Percentiles rank a stretch among this genome's conserved stretches.
These are phyloP conservation scores for Phoenix dactylifera DNA, from an alignment of 176 grass and related monocot genomes.

Conservation along the genomic window DNA sequence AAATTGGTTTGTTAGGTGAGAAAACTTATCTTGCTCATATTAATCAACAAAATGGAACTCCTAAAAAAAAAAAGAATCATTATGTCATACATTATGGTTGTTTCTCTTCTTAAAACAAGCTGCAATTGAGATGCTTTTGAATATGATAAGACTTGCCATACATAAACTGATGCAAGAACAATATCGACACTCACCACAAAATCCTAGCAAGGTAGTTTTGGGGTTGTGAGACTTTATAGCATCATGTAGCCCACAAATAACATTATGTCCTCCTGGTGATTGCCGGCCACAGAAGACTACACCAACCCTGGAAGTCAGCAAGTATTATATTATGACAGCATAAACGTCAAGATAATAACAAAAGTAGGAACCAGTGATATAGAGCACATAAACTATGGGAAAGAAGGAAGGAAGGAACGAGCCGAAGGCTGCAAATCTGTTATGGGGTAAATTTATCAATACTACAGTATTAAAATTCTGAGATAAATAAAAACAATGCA, in stretches of 20 bases:
- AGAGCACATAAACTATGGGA: background rate
- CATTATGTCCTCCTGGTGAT: constrained; percentile 39
- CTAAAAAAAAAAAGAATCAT: too few relatives aligned
- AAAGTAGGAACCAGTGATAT: background rate
- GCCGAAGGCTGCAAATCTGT: too few relatives aligned
- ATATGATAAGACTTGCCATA: background rate
- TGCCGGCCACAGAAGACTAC: constrained; percentile 44
- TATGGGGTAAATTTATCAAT: too few relatives aligned
- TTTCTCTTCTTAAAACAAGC: background rate
- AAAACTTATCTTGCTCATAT: too few relatives aligned
- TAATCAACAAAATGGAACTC: too few relatives aligned
- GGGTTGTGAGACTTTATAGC: constrained; percentile 27
- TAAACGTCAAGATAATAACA: background rate
- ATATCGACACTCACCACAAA: constrained; percentile 16
- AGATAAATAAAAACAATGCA: too few relatives aligned
- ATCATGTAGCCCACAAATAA: constrained; percentile 32
- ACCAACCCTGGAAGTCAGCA: constrained; percentile 25
- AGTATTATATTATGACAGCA: background rate
- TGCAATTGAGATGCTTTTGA: background rate
- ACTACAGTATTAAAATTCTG: too few relatives aligned
- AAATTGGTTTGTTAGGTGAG: too few relatives aligned
- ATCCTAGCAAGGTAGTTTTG: constrained; percentile 28
- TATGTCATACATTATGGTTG: too few relatives aligned
- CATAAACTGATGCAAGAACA: background rate
- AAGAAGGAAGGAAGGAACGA: too few relatives aligned